Percentiles rank a stretch among this genome's conserved stretches.
Evolutionary conservation across 345 rosid genomes (phyloP).

Genomic region (Hypericum androsaemum): DNA sequence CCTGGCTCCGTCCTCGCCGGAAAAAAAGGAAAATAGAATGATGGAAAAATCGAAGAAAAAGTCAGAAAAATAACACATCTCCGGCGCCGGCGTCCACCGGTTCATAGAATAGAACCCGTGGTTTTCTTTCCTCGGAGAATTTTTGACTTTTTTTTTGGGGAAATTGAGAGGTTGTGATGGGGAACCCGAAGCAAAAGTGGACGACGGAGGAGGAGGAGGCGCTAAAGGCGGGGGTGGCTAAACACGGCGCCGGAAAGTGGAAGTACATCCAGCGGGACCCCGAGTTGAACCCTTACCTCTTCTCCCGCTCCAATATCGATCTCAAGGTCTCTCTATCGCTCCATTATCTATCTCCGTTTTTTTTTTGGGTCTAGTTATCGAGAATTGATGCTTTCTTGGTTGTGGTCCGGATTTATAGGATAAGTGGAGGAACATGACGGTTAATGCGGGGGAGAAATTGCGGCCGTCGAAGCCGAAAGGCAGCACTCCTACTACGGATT

Average conservation of each 20-base stretch:
- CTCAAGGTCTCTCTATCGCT: slow-evolving; percentile 49
- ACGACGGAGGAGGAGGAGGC: too few species aligned
- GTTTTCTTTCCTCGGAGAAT: too few species aligned
- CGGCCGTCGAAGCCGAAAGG: slow-evolving; percentile 41
- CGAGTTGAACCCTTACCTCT: slow-evolving; percentile 43
- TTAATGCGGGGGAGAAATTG: slow-evolving; percentile 48
- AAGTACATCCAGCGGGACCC: slow-evolving; percentile 55
- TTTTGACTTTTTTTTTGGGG: neutral
- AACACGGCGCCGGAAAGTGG: slow-evolving; percentile 78
- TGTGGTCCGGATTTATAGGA: slow-evolving; percentile 35
- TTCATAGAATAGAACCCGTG: too few species aligned
- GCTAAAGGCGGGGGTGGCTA: slow-evolving; percentile 64
- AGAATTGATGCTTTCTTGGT: neutral
- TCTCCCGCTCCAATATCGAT: slow-evolving; percentile 60
- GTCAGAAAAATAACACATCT: too few species aligned
- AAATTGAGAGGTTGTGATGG: slow-evolving; percentile 22
- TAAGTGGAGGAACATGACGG: slow-evolving; percentile 87
- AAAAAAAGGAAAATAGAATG: too few species aligned
- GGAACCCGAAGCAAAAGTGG: slow-evolving; percentile 49
- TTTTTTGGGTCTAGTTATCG: neutral
- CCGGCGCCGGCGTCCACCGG: too few species aligned
- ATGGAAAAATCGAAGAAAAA: too few species aligned
- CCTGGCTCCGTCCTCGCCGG: too few species aligned
- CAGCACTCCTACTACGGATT: slow-evolving; percentile 24
- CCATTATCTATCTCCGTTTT: neutral